A percentile compares a stretch with the other conserved stretches of the same genome.
Conservation (phyloP, 768 basidiomycete genomes). For the Scleroderma citrinum region DNA sequence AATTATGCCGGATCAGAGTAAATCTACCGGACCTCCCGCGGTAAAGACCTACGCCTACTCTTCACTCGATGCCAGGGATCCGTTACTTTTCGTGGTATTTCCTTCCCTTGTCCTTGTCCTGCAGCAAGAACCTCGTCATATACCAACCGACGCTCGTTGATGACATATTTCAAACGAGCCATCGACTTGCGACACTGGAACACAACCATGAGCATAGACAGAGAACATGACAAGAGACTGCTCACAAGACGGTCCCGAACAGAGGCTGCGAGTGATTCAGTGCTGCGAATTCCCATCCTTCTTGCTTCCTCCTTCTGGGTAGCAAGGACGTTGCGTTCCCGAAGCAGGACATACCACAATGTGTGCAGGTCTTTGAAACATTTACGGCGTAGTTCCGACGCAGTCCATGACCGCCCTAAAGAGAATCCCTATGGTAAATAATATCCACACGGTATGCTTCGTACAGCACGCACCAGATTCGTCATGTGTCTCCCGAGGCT, state of each 20-base stretch:
- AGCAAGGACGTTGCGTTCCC: conserved; percentile 86
- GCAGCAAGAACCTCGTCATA: conserved; percentile 42
- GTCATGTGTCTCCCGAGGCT: conserved; percentile 26
- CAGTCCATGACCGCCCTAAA: conserved; percentile 81
- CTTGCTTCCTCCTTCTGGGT: conserved; percentile 80
- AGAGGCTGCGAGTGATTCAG: conserved; percentile 23
- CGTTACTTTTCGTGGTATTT: conserved; percentile 6
- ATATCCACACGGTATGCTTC: neutral
- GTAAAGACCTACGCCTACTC: conserved; percentile 11
- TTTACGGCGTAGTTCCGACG: conserved; percentile 82
- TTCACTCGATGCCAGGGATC: conserved; percentile 16
- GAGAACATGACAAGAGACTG: neutral
- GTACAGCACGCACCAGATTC: conserved; percentile 30
- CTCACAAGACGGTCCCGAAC: conserved; percentile 41
- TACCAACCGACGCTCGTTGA: conserved; percentile 85
- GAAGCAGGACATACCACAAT: conserved; percentile 86
- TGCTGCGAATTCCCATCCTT: conserved; percentile 44
- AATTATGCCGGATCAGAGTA: neutral
- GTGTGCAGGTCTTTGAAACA: conserved; percentile 91
- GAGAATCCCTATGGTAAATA: conserved; percentile 3
- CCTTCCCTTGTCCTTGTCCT: conserved; percentile 16
- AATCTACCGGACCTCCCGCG: conserved; percentile 6
- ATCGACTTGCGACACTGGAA: conserved; percentile 84
- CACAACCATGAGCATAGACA: conserved; percentile 5
- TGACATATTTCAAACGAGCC: conserved; percentile 91